Percentiles rank a stretch among this genome's conserved stretches.
Conservation (phyloP, 768 basidiomycete genomes). For the Pisolithus microcarpus region DNA sequence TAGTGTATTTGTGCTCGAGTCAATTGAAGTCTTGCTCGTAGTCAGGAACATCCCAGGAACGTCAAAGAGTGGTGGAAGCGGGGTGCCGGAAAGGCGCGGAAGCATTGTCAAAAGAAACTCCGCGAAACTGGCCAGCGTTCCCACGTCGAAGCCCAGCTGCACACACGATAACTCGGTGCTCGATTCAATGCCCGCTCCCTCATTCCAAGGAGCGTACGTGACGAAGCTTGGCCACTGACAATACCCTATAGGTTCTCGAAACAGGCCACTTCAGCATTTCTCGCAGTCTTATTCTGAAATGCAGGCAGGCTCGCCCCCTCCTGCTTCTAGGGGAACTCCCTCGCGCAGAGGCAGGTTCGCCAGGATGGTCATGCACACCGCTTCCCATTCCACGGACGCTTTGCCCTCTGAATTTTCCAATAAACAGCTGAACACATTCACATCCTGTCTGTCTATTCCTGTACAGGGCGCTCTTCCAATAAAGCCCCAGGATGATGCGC, state of each 20-base stretch:
- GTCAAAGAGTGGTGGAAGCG: conserved; percentile 4
- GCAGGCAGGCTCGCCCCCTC: conserved; percentile 40
- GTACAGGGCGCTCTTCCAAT: conserved; percentile 71
- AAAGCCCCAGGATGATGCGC: conserved; percentile 39
- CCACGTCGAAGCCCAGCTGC: conserved; percentile 26
- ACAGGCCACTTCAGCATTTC: conserved; percentile 1
- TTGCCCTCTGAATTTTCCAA: conserved; percentile 45
- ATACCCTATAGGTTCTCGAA: conserved; percentile 4
- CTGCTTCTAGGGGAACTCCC: conserved; percentile 50
- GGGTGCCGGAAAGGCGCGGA: conserved; percentile 29
- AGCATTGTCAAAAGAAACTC: conserved; percentile 26
- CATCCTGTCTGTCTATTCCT: conserved; percentile 65
- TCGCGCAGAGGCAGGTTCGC: conserved; percentile 61
- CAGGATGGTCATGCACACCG: conserved; percentile 42
- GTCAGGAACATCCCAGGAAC: conserved; percentile 9
- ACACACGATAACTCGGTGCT: conserved; percentile 33
- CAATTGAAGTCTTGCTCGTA: background rate
- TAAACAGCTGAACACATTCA: conserved; percentile 43
- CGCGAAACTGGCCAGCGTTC: conserved; percentile 26
- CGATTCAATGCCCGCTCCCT: conserved; percentile 36
- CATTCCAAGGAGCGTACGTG: conserved; percentile 25
- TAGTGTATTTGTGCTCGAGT: no score
- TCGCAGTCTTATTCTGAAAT: conserved; percentile 19
- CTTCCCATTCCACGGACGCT: conserved; percentile 36
- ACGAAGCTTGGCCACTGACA: conserved; percentile 12